Evolutionary conservation across 2,329 filamentous ascomycete species (phyloP).

Genomic region (Exophiala calicioides): DNA sequence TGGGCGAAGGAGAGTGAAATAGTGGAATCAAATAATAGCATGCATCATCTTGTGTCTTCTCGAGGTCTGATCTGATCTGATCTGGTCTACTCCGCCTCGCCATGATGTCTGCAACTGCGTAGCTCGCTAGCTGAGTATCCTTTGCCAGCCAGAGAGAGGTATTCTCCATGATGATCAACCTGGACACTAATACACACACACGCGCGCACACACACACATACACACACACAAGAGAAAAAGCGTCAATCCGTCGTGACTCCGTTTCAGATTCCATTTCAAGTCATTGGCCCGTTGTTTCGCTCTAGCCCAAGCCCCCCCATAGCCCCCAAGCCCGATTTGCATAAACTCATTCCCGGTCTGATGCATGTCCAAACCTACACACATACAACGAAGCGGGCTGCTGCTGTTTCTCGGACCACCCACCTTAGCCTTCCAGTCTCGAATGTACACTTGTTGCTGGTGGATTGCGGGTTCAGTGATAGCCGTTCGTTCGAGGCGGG

Average conservation of each 20-base stretch:
- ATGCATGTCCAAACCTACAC: conserved; percentile 1
- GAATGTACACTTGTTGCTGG: neutral
- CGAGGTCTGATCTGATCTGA: no score
- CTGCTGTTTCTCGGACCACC: neutral
- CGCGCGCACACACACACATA: no score
- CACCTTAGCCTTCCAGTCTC: neutral
- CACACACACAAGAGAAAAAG: no score
- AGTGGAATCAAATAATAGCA: no score
- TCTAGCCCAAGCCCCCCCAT: neutral
- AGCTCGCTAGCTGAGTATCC: no score
- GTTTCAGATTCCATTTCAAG: neutral
- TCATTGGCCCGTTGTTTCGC: neutral
- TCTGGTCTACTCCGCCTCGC: no score
- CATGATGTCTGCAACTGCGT: no score
- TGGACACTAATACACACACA: no score
- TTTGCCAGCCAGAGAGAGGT: no score
- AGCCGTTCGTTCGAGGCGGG: conserved; percentile 36
- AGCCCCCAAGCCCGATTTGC: no score
- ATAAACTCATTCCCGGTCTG: conserved; percentile 4
- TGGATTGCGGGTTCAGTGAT: conserved; percentile 36
- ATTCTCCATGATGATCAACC: no score
- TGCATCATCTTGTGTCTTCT: neutral
- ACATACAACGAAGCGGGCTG: neutral
- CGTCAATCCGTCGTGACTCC: neutral
- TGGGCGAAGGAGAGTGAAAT: no score